Conservation (phyloP, 1,284 basidiomycete genomes). For the Pascua guehoae region DNA sequence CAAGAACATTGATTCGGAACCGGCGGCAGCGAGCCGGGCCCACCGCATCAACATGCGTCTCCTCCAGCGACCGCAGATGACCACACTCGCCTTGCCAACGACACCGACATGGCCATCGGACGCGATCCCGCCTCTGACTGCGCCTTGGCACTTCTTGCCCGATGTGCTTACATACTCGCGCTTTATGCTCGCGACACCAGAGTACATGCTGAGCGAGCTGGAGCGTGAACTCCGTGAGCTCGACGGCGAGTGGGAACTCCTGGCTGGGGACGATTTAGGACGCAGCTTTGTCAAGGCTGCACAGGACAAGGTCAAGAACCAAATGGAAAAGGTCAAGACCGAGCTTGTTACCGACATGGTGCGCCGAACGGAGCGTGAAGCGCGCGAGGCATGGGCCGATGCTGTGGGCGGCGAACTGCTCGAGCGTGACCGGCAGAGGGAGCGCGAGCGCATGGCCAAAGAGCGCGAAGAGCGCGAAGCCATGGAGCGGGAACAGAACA, state of each 20-base stretch:
- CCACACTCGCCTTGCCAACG: constrained; percentile 89
- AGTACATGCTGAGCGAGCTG: constrained; percentile 71
- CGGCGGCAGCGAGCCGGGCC: constrained; percentile 3
- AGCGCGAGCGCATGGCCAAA: constrained; percentile 34
- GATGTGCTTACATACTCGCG: constrained; percentile 85
- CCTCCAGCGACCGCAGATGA: constrained; percentile 88
- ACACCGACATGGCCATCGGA: constrained; percentile 91
- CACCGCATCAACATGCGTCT: constrained; percentile 73
- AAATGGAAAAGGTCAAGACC: constrained; percentile 67
- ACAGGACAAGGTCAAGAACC: constrained; percentile 66
- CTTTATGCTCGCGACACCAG: constrained; percentile 93
- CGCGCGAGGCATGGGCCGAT: constrained; percentile 39
- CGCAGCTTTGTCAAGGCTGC: constrained; percentile 77
- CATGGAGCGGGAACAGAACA: constrained; percentile 3
- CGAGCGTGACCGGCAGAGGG: constrained; percentile 50
- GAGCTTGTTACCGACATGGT: constrained; percentile 63
- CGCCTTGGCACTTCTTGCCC: constrained; percentile 93
- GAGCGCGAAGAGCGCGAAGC: constrained; percentile 30
- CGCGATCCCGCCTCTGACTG: constrained; percentile 74
- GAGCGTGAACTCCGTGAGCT: constrained; percentile 71
- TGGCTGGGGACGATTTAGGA: constrained; percentile 69
- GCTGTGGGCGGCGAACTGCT: constrained; percentile 41
- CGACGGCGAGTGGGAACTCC: constrained; percentile 53
- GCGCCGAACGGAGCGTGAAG: constrained; percentile 36
- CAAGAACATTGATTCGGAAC: constrained; percentile 50